Evolutionary conservation across 2,329 filamentous ascomycete genomes (phyloP).

Genomic region (Albophoma yamanashiensis): DNA sequence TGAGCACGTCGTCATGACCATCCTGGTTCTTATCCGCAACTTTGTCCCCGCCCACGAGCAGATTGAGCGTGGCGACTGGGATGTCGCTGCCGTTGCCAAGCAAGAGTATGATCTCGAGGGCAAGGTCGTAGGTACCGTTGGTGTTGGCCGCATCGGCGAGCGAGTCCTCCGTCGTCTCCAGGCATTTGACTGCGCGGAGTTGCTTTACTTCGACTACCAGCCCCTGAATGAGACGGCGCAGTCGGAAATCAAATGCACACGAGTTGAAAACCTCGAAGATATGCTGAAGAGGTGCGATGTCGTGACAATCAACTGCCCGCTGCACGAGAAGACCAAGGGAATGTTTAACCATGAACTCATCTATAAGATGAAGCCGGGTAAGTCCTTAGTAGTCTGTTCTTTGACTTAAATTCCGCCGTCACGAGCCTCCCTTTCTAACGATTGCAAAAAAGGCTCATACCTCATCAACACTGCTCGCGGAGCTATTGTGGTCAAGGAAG

Average conservation of each 20-base stretch:
- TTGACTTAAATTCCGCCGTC: no score
- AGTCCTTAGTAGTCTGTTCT: slow-evolving; percentile 12
- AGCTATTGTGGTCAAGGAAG: slow-evolving; percentile 98
- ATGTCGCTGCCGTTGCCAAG: slow-evolving; percentile 93
- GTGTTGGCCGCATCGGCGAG: slow-evolving; percentile 95
- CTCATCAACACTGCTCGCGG: slow-evolving; percentile 98
- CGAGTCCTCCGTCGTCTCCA: slow-evolving; percentile 92
- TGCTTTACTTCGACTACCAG: slow-evolving; percentile 99
- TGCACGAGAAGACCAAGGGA: slow-evolving; percentile 95
- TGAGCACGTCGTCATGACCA: slow-evolving; percentile 99
- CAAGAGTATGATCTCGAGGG: slow-evolving; percentile 95
- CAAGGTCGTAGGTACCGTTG: slow-evolving; percentile 97
- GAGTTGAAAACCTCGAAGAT: slow-evolving; percentile 84
- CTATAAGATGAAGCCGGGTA: slow-evolving; percentile 96
- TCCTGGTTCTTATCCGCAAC: slow-evolving; percentile 91
- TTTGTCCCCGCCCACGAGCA: slow-evolving; percentile 96
- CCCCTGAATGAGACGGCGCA: slow-evolving; percentile 75
- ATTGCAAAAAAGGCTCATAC: no score
- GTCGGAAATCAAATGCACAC: slow-evolving; percentile 89
- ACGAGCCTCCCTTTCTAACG: not conserved
- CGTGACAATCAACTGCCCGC: slow-evolving; percentile 98
- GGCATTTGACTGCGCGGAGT: slow-evolving; percentile 98
- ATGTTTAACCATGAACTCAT: slow-evolving; percentile 99
- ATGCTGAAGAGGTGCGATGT: slow-evolving; percentile 90
- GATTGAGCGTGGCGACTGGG: slow-evolving; percentile 81